Evolutionary conservation across 306 rosid species (phyloP).

Genomic region (Leucaena leucocephala): DNA sequence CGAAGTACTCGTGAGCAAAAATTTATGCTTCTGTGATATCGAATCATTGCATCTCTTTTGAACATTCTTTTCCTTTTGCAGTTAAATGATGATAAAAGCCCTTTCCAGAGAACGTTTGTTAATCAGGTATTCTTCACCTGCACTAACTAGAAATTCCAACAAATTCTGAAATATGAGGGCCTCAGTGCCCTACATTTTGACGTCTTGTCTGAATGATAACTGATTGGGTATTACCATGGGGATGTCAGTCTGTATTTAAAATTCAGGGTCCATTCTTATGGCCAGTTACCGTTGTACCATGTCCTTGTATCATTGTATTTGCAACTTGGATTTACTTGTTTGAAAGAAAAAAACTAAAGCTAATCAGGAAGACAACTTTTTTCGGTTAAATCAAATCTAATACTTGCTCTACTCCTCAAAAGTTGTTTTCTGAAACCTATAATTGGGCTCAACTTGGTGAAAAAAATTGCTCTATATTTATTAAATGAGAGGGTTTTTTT

Average conservation of each 20-base stretch:
- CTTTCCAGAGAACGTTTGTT: slow-evolving; percentile 94
- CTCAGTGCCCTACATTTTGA: slow-evolving; percentile 8
- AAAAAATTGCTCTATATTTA: not conserved
- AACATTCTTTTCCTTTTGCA: slow-evolving; percentile 53
- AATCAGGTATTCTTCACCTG: slow-evolving; percentile 70
- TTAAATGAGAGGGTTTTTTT: no score
- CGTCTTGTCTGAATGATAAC: slow-evolving; percentile 22
- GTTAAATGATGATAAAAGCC: slow-evolving; percentile 97
- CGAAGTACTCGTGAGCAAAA: slow-evolving; percentile 13
- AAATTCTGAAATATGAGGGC: slow-evolving; percentile 33
- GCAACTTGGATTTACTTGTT: slow-evolving; percentile 28
- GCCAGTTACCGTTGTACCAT: slow-evolving; percentile 18
- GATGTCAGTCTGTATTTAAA: slow-evolving; percentile 26
- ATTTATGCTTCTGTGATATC: slow-evolving; percentile 9
- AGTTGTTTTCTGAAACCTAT: slow-evolving; percentile 18
- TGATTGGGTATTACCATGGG: slow-evolving; percentile 13
- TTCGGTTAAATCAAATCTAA: slow-evolving; percentile 22
- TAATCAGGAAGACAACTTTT: slow-evolving; percentile 17
- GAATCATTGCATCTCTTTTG: slow-evolving; percentile 21
- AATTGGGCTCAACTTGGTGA: slow-evolving; percentile 21
- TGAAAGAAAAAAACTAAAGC: not conserved
- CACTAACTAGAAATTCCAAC: slow-evolving; percentile 31
- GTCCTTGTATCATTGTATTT: not conserved
- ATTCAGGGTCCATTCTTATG: slow-evolving; percentile 29
- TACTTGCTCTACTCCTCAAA: slow-evolving; percentile 15